Conservation (phyloP, 169 alveolate species). For the Ichthyophthirius multifiliis region DNA sequence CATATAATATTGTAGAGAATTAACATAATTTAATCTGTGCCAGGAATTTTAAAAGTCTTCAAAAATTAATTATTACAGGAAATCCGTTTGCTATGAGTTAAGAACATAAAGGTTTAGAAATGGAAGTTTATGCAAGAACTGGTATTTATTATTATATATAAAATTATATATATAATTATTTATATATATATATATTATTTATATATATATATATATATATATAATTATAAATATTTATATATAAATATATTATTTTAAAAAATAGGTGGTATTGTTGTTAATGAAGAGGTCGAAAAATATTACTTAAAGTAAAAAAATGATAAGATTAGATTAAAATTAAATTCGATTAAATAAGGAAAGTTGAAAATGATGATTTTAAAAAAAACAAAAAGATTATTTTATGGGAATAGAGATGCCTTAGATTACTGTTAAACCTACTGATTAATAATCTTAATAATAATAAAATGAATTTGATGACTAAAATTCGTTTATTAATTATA, state of each 20-base stretch:
- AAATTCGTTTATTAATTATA: neutral
- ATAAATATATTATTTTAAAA: neutral
- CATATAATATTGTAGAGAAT: conserved; percentile 39
- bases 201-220: neutral
- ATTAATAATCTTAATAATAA: neutral
- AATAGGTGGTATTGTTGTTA: conserved; percentile 22
- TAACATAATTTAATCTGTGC: conserved; percentile 46
- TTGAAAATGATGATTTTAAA: conserved; percentile 32
- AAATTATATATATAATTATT: neutral
- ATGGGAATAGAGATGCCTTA: conserved; percentile 18
- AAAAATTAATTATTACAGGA: conserved; percentile 38
- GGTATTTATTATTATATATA: neutral
- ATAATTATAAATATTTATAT: no score
- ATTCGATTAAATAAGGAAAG: conserved; percentile 31
- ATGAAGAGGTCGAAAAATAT: conserved; percentile 30
- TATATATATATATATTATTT: neutral
- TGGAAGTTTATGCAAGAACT: conserved; percentile 49
- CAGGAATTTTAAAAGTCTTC: conserved; percentile 26
- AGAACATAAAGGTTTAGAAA: conserved; percentile 45
- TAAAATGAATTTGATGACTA: neutral
- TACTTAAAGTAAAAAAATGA: conserved; percentile 18
- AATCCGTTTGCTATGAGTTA: conserved; percentile 30
- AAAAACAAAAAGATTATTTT: conserved; percentile 9
- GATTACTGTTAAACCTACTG: neutral
- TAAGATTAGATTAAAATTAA: conserved; percentile 1